Evolutionary conservation across 2,329 filamentous ascomycete species (phyloP), one percentile per base, ranked within the genome.

Genomic region (Cladosporium sp.): DNA sequence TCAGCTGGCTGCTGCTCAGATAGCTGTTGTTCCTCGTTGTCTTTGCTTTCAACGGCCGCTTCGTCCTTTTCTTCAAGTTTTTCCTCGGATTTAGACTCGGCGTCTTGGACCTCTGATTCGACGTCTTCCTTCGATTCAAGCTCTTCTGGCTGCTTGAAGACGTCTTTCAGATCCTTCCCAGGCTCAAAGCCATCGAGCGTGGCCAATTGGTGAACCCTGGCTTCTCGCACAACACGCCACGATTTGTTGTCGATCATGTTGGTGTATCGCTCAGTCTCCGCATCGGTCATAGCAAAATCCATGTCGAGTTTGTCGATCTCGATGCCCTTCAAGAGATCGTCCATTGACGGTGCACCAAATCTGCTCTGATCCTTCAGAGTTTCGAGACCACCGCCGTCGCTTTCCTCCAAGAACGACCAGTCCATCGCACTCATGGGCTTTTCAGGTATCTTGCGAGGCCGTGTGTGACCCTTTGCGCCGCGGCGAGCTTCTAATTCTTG

Each of bases 211-310:
- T 81, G 85, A 64, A 85, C 85, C 58, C 88, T 86, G 9, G 91
- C 89, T 63, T 96, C 84, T 55, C 94, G 86, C 63, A 99, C 78
- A 5, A 91, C 90, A 65, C 92, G 85, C 94, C 94, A 99, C 59
- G 86, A 88, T 73, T 95, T 93, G 77, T 91, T 96, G 19, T 88
- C 85, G 72, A 95, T 96, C 58, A 86, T 82, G 63, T 89, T 88
- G 75, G 73, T 83, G 76, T 77, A 82, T 65, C 74, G 73, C 51
- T 82, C 78, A 69, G 80, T 84, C 63, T 87, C 85, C 59, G 83
- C 82, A 40, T 85, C 81, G 40, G 77, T 85, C 58, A 83, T 83
- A 9, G 90, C 88, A 82, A 93, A 91, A 19, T 92, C 89, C 55
- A 96, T 85, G 72, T 97, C 91, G 66, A 97, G 86, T 59, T 96